Conservation (phyloP, 2,329 filamentous ascomycete genomes). For the Cordyceps militaris region DNA sequence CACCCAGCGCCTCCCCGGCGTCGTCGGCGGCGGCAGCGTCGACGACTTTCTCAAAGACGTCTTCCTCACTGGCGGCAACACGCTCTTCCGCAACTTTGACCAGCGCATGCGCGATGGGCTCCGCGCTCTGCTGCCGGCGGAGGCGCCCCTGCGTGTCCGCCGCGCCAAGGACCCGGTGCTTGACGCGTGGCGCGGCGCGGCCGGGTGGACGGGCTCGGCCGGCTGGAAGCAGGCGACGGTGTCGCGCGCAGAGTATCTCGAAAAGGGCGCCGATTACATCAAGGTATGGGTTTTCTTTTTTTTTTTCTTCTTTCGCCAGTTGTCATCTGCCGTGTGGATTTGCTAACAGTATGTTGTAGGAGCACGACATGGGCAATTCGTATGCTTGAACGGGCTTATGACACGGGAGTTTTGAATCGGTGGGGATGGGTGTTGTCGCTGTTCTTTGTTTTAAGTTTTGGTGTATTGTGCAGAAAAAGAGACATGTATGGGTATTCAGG, state of each 20-base stretch:
- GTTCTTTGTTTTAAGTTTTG: background rate
- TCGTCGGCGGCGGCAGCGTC: slow-evolving; percentile 36
- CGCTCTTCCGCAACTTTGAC: slow-evolving; percentile 79
- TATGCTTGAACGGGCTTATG: slow-evolving; percentile 32
- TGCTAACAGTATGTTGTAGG: slow-evolving; percentile 31
- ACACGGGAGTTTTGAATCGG: slow-evolving; percentile 7
- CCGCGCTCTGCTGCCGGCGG: slow-evolving; percentile 62
- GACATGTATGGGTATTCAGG: slow-evolving; percentile 3
- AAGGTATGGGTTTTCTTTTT: slow-evolving; percentile 48
- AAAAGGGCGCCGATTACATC: slow-evolving; percentile 91
- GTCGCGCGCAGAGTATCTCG: slow-evolving; percentile 73
- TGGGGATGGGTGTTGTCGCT: background rate
- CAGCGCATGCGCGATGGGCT: slow-evolving; percentile 70
- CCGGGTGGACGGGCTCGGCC: slow-evolving; percentile 65
- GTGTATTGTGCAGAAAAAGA: background rate
- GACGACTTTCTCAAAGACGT: slow-evolving; percentile 74
- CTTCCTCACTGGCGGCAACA: slow-evolving; percentile 92
- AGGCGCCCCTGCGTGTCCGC: slow-evolving; percentile 60
- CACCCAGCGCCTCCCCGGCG: slow-evolving; percentile 64
- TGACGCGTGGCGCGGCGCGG: slow-evolving; percentile 92
- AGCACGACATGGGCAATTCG: slow-evolving; percentile 61
- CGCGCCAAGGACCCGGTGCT: slow-evolving; percentile 68
- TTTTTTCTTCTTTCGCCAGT: background rate
- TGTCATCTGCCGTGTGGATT: background rate
- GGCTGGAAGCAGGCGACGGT: slow-evolving; percentile 60